Conservation (phyloP, 2,329 filamentous ascomycete species). For the Fusarium graminum region DNA sequence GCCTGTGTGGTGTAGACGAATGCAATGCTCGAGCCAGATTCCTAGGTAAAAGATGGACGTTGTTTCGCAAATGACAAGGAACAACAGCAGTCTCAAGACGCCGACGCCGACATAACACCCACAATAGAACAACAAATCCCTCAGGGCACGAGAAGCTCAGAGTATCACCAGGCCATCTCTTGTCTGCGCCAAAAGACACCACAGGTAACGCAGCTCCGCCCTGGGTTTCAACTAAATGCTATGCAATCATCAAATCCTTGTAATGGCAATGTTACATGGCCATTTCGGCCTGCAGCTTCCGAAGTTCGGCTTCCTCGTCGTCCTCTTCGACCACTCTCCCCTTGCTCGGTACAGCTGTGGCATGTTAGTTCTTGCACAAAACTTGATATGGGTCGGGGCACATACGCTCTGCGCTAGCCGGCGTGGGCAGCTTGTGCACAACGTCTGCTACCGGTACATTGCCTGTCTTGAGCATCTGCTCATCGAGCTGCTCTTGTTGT, state of each 20-base stretch:
- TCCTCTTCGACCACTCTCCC: conserved; percentile 76
- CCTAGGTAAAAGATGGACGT: conserved; percentile 35
- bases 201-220: conserved; percentile 22
- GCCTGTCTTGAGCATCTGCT: conserved; percentile 92
- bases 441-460: conserved; percentile 84
- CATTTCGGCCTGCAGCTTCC: conserved; percentile 96
- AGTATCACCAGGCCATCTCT: conserved; percentile 32
- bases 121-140: conserved; percentile 44
- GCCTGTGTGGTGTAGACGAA: conserved; percentile 1
- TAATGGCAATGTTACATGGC: conserved; percentile 74
- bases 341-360: conserved; percentile 52
- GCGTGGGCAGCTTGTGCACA: conserved; percentile 81
- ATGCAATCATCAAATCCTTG: conserved; percentile 42
- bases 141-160: conserved; percentile 32
- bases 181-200: conserved; percentile 28
- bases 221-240: conserved; percentile 43
- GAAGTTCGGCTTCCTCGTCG: conserved; percentile 94
- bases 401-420: conserved; percentile 81
- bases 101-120: conserved; percentile 53
- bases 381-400: conserved; percentile 38
- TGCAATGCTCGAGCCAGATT: conserved; percentile 29
- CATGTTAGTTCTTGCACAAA: conserved; percentile 30
- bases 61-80: conserved; percentile 42
- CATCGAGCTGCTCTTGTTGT: conserved; percentile 92
- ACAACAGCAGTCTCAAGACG: conserved; percentile 48